A percentile compares a stretch with the other conserved stretches of the same genome.
Conservation (phyloP, 2,329 filamentous ascomycete species). For the Sporothrix humicola region DNA sequence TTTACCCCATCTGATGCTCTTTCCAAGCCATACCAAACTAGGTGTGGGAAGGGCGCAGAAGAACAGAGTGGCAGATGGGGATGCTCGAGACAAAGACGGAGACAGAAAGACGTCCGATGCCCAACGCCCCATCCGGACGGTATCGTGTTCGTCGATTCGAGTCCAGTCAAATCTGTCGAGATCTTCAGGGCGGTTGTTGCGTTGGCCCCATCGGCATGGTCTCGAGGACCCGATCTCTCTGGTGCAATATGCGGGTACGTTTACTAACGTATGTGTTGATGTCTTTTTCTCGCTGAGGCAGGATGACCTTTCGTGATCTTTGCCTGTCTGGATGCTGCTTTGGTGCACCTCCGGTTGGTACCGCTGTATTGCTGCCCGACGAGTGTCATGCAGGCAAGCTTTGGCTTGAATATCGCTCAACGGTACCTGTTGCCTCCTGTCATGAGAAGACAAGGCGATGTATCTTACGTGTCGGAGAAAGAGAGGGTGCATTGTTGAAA, state of each 20-base stretch:
- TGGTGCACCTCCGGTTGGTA: not conserved
- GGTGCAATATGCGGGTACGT: conserved; percentile 6
- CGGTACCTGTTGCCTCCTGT: not conserved
- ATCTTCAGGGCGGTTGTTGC: not conserved
- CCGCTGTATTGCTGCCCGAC: conserved; percentile 28
- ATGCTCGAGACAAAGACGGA: not conserved
- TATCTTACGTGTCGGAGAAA: not conserved
- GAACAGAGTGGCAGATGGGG: not conserved
- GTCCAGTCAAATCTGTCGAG: conserved; percentile 7
- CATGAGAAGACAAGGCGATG: not conserved
- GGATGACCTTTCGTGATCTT: not conserved
- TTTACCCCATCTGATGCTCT: conserved; percentile 15
- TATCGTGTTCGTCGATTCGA: conserved; percentile 1
- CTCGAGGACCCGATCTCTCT: not conserved
- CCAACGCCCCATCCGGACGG: conserved; percentile 9
- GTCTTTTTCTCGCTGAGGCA: not conserved
- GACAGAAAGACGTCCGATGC: not conserved
- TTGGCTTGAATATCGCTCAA: conserved; percentile 17
- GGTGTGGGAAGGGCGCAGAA: not conserved
- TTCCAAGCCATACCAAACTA: not conserved
- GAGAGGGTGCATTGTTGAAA: not conserved
- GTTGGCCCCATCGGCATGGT: not conserved
- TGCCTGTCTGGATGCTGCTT: not conserved
- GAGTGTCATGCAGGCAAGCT: not conserved
- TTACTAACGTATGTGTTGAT: not conserved